A percentile compares a stretch with the other conserved stretches of the same genome.
phyloP scores from a whole-genome alignment of 1,284 basidiomycete species.

The Trametes sp. region DNA sequence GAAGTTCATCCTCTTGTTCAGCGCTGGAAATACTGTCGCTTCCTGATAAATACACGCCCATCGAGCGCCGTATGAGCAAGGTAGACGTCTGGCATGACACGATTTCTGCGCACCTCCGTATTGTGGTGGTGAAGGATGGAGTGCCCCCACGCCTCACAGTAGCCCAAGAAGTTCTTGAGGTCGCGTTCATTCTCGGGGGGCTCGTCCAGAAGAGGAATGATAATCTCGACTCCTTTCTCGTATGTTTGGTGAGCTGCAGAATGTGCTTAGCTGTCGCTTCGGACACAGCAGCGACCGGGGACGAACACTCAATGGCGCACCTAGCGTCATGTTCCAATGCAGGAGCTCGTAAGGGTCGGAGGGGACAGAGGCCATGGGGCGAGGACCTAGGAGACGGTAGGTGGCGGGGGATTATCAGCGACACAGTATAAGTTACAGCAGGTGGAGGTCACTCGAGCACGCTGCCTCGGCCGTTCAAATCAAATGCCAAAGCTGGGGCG shows the following conservation, averaged over 20 bases:
- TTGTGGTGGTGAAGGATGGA: conserved; percentile 44
- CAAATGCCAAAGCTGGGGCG: no score
- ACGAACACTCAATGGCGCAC: neutral
- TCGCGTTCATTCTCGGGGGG: conserved; percentile 46
- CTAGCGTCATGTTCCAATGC: conserved; percentile 36
- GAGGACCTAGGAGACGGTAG: neutral
- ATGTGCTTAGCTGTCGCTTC: no score
- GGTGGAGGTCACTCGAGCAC: no score
- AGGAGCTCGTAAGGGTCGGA: conserved; percentile 30
- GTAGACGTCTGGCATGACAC: neutral
- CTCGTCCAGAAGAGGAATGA: conserved; percentile 44
- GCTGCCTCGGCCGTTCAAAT: no score
- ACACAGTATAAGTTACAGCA: no score
- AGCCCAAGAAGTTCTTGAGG: conserved; percentile 50
- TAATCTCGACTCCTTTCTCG: conserved; percentile 42
- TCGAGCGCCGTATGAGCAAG: neutral
- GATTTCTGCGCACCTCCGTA: conserved; percentile 38
- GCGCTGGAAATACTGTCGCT: conserved; percentile 44
- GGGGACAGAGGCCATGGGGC: conserved; percentile 11
- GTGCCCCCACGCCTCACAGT: conserved; percentile 47
- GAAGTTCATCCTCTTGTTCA: conserved; percentile 47
- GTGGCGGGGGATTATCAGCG: neutral
- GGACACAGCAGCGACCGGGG: neutral
- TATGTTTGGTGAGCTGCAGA: conserved; percentile 11
- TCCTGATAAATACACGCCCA: conserved; percentile 25